Evolutionary conservation across 352 stramenopile genomes (phyloP).

Genomic region (Phytopythium litorale): DNA sequence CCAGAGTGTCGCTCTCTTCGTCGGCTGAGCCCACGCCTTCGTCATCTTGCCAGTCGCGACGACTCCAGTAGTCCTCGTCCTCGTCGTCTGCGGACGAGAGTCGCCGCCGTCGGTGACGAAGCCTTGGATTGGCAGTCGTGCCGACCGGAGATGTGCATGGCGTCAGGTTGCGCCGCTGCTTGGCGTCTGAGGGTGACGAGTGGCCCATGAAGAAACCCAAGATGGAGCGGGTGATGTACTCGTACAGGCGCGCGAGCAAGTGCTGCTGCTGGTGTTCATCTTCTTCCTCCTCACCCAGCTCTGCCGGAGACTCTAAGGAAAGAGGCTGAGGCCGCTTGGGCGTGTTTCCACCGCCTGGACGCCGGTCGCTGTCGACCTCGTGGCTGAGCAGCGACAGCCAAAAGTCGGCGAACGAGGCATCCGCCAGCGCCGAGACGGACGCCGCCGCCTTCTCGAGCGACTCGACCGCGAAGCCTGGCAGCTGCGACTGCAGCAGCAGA

Average conservation of each 20-base stretch:
- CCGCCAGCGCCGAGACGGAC: conserved; percentile 58
- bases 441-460: conserved; percentile 46
- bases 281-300: conserved; percentile 8
- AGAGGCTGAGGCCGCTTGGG: neutral
- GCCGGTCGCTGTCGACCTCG: conserved; percentile 13
- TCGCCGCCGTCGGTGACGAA: conserved; percentile 8
- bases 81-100: conserved; percentile 12
- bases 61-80: neutral
- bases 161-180: conserved; percentile 43
- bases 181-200: conserved; percentile 1
- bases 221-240: conserved; percentile 42
- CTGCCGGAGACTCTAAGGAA: neutral
- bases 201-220: conserved; percentile 39
- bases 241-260: conserved; percentile 44
- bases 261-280: conserved; percentile 23
- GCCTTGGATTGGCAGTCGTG: conserved; percentile 26
- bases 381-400: conserved; percentile 62
- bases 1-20: conserved; percentile 17
- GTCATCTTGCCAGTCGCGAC: conserved; percentile 5
- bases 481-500: conserved; percentile 49
- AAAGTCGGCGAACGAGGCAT: conserved; percentile 59
- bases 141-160: conserved; percentile 64
- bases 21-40: conserved; percentile 9
- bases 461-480: conserved; percentile 43
- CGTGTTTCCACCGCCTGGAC: neutral